Evolutionary conservation across 2,329 filamentous ascomycete genomes (phyloP).

Genomic region (Gnomoniopsis sp.): DNA sequence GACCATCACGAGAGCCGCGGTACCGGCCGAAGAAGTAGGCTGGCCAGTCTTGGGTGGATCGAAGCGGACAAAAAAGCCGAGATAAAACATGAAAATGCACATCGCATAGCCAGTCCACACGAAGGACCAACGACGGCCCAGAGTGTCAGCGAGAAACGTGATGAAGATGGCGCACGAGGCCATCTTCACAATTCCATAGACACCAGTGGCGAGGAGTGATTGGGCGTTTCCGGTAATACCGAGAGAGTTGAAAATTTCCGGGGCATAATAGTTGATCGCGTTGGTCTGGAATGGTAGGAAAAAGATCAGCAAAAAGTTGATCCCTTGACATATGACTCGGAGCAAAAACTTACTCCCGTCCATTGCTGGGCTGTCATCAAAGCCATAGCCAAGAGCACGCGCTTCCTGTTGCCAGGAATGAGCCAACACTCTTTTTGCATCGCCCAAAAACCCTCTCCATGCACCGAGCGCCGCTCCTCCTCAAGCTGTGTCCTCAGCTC

Average conservation of each 20-base stretch:
- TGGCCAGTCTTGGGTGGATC: conserved; percentile 31
- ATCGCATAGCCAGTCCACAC: conserved; percentile 47
- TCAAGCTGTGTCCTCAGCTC: conserved; percentile 28
- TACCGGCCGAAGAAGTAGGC: conserved; percentile 42
- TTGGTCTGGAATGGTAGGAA: conserved; percentile 16
- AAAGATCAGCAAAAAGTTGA: background rate
- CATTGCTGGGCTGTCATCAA: conserved; percentile 69
- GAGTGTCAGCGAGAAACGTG: conserved; percentile 57
- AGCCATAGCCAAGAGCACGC: conserved; percentile 39
- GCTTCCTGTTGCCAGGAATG: conserved; percentile 37
- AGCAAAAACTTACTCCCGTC: conserved; percentile 46
- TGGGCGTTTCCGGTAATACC: conserved; percentile 42
- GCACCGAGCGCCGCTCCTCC: conserved; percentile 25
- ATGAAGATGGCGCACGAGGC: conserved; percentile 55
- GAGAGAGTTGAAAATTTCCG: conserved; percentile 31
- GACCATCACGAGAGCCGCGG: conserved; percentile 56
- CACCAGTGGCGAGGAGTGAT: conserved; percentile 58
- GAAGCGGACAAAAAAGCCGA: conserved; percentile 58
- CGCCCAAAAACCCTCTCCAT: conserved; percentile 23
- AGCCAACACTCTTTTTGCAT: conserved; percentile 28
- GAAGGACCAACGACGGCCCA: conserved; percentile 53
- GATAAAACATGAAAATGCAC: conserved; percentile 51
- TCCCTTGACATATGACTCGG: background rate
- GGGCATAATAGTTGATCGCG: conserved; percentile 33
- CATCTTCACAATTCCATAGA: conserved; percentile 63